Evolutionary conservation across 352 stramenopile species (phyloP), one percentile per base, ranked within the genome.

Genomic region (Saprolegnia diclina): DNA sequence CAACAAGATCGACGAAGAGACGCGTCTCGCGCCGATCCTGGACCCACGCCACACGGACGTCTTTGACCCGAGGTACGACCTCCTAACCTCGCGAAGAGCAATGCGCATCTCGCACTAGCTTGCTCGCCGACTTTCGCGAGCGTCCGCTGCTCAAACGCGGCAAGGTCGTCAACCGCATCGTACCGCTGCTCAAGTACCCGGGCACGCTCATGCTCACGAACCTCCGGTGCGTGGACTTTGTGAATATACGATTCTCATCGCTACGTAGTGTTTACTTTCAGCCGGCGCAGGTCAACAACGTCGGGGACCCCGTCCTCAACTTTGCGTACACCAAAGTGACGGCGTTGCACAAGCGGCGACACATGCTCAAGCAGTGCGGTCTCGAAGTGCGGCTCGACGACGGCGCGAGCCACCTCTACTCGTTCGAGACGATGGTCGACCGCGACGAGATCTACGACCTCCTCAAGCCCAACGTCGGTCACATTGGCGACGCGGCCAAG

Each of bases 251-350:
- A 0, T 5, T 14, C 24, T 24, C 35, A 42, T 11, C 38, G n/a
- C 7, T 7, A 19, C 50, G 0, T 67, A 77, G 77, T 19, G 64
- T 98, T 13, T 98, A 98, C 71, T 97, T 98, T 65, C 89, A 98
- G 72, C 91, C 92, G 7, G 86, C 90, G 16, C 74, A 90, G 56
- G 71, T 98, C 10, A 98, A 98, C 69, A 97, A 98, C 57, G 83
- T 97, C 21, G 80, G 86, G 4, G 89, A 97, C 57, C 77, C 89
- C 2, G 86, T 96, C 13, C 71, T 96, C 18, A 84, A 91, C 21
- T 97, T 88, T 78, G 77, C 85, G 22, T 92, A 97, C 63, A 77
- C 73, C 1, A 75, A 74, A 19, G 77, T 98, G 50, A 48, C 61
- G 37, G 50, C 42, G 21, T 63, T 96, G 0, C 96, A 95, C 76